Base-by-base conservation (phyloP, 768 basidiomycete genomes). In the Xerocomellus chrysenteron region DNA sequence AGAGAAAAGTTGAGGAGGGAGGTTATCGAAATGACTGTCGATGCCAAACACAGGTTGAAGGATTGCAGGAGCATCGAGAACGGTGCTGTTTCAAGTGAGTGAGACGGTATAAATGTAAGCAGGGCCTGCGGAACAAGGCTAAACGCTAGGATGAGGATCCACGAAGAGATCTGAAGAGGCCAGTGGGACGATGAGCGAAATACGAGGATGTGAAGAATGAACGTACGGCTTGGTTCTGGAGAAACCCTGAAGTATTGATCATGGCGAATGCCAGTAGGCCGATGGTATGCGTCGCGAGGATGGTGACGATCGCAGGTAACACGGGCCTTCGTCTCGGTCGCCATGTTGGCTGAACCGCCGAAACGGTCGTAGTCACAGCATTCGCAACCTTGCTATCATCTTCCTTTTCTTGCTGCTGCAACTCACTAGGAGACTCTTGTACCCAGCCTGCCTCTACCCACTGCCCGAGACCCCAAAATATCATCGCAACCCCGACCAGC, bases 1-100 rank as follows among this genome's bases (percentile, higher is more conserved):
- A 98, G 85, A 9, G 92, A 93, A 73, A 96, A 96, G 71, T 98
- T 97, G 69, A 97, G 84, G 56, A 97, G 86, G 16, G 92, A 88
- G 30, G 85, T 86, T 37, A 92, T 84, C 13, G 86, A 94, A 59
- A 97, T 88, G 48, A 94, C 80, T 1, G 90, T 88, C 4, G 96
- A 96, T 24, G 92, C 83, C 45, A 90, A 73, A 69, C 94, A 91
- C 28, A 95, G 82, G 63, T 88, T 89, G 57, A 92, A 75, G 0
- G 88, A 77, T 61, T 90, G 86, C 41, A 95, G 75, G 17, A 89
- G 73, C 17, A 72, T 66, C 17, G 77, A 81, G 36, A 74, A 68
- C 21, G 76, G 78, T 50, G 77, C 78, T 14, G 57, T 56, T 40
- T 69, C 73, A 21, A 67, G 51, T 35, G 57, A 44, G 13, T 66